Evolutionary conservation across 805 yeast genomes (phyloP).

Genomic region (Kluyveromyces aestuarii): DNA sequence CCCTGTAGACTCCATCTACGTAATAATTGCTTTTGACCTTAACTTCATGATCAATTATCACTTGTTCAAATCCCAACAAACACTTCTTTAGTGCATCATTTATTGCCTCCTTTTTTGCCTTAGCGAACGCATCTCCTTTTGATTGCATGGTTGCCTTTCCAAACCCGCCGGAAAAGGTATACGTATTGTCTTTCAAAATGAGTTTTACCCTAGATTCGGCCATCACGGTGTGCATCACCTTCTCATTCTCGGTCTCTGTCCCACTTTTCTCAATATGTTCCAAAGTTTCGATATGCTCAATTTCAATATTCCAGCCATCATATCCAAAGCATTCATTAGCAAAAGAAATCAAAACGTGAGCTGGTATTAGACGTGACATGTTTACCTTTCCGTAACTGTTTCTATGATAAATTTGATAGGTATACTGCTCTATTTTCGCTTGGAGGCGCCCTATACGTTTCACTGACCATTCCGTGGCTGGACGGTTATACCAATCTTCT

Average conservation of each 20-base stretch:
- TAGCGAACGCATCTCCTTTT: conserved; percentile 66
- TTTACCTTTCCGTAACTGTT: conserved; percentile 20
- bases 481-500: conserved; percentile 30
- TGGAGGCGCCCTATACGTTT: conserved; percentile 40
- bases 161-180: conserved; percentile 67
- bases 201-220: conserved; percentile 48
- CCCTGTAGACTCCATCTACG: conserved; percentile 23
- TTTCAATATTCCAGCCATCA: conserved; percentile 47
- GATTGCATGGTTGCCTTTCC: conserved; percentile 56
- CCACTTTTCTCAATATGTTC: conserved; percentile 8
- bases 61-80: conserved; percentile 69
- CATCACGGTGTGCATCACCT: conserved; percentile 16
- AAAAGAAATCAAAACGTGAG: conserved; percentile 28
- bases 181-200: conserved; percentile 72
- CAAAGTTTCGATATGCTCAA: conserved; percentile 22
- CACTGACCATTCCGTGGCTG: conserved; percentile 40
- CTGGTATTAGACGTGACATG: conserved; percentile 26
- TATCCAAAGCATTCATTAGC: conserved; percentile 48
- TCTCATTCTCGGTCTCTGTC: conserved; percentile 4
- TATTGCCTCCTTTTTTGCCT: conserved; percentile 78
- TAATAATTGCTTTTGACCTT: conserved; percentile 29
- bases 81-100: conserved; percentile 78
- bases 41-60: conserved; percentile 31
- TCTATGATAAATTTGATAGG: conserved; percentile 21
- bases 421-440: conserved; percentile 34